These are phyloP conservation scores for Neonectria magnoliae DNA, from an alignment of 2,329 filamentous ascomycete genomes.

Conservation along the genomic window DNA sequence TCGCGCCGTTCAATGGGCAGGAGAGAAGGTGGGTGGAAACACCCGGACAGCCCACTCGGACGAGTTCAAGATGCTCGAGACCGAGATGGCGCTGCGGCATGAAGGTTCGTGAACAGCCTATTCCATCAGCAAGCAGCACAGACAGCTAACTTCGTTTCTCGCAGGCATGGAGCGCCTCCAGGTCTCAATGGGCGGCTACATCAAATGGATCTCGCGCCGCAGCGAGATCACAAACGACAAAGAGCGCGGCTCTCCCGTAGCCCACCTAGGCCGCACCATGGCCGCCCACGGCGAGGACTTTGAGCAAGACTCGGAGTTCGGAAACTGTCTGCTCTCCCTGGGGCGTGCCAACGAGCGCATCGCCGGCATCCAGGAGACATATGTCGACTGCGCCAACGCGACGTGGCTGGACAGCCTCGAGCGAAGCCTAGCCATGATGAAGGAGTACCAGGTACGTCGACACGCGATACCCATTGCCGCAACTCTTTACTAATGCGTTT, in stretches of 20 bases:
- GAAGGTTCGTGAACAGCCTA: conserved; percentile 70
- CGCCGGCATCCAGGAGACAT: conserved; percentile 85
- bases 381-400: conserved; percentile 78
- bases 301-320: conserved; percentile 89
- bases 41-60: conserved; percentile 87
- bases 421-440: conserved; percentile 91
- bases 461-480: not conserved
- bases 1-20: conserved; percentile 97
- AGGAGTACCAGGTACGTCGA: conserved; percentile 88
- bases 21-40: conserved; percentile 94
- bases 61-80: conserved; percentile 89
- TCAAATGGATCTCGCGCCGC: conserved; percentile 88
- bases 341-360: conserved; percentile 90
- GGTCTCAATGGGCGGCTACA: conserved; percentile 83
- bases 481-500: conserved; percentile 43
- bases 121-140: not conserved
- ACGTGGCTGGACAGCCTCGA: conserved; percentile 94
- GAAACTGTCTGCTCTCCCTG: conserved; percentile 81
- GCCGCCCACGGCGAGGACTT: conserved; percentile 91
- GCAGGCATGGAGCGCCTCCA: conserved; percentile 91
- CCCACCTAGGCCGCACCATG: conserved; percentile 86
- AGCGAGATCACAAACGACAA: conserved; percentile 83
- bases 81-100: conserved; percentile 88
- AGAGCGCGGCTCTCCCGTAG: conserved; percentile 85
- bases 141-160: conserved; percentile 16